Evolutionary conservation across 495 filamentous ascomycete species (phyloP), one percentile per base, ranked within the genome.

Genomic region (Apodospora peruviana): DNA sequence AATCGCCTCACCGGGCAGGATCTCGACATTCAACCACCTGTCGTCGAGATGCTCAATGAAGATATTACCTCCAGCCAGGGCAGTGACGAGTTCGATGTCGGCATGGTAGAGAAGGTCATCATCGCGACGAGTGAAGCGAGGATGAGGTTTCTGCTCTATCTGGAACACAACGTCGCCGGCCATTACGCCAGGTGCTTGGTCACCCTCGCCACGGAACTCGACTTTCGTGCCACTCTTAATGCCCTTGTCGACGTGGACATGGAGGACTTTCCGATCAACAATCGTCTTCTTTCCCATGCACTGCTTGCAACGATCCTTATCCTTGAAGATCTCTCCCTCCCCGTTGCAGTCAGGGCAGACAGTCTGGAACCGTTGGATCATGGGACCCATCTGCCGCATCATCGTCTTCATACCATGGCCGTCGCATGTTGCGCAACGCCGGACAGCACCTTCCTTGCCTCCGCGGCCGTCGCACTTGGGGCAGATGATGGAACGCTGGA

Each of bases 321-420:
- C 93, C 55, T 86, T 86, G 64, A 99, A 88, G 47, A 85, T 90
- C 73, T 99, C 94, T 41, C 94, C 90, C 67, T 97, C 94, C 51
- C 93, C 93, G 50, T 90, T 88, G 65, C 93, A 99, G 69, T 99
- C 93, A 24, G 90, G 88, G 81, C 93, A 99, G 52, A 96, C 90
- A 17, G 94, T 97, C 79, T 97, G 94, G 81, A 97, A 97, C 43
- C 93, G 87, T 73, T 97, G 94, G 62, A 97, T 97, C 93, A 99
- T 99, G 44, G 93, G 93, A 43, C 94, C 93, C 91, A 97, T 97
- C 77, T 97, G 94, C 59, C 93, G 87, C 93, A 97, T 96, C 91
- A 99, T 97, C 18, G 87, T 96, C 84, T 97, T 97, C 88, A 95
- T 94, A 70, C 93, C 94, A 52, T 83, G 79, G 58, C 93, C 93